These are phyloP conservation scores for Aspergillus pseudotamarii DNA, from an alignment of 2,329 filamentous ascomycete genomes.

Conservation along the genomic window DNA sequence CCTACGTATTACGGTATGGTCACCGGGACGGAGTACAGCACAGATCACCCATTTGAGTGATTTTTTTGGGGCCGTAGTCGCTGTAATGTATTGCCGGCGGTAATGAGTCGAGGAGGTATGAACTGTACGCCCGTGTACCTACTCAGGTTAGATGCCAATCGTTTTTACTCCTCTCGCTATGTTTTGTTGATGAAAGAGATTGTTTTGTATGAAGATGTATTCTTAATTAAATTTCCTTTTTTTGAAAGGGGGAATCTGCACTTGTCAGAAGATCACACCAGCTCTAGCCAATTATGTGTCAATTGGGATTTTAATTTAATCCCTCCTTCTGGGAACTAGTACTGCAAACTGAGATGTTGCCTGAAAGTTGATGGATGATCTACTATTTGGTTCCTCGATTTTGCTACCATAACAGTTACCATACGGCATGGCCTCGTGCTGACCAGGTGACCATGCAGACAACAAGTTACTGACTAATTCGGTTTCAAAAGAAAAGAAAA, in stretches of 20 bases:
- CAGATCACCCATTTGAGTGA: conserved; percentile 19
- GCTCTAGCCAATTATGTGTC: background rate
- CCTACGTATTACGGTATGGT: conserved; percentile 19
- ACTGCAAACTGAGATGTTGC: background rate
- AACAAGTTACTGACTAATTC: background rate
- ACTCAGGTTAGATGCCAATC: background rate
- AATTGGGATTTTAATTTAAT: background rate
- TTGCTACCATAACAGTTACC: background rate
- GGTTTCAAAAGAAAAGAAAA: background rate
- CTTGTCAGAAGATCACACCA: conserved; percentile 1
- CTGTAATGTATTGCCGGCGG: background rate
- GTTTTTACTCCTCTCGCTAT: background rate
- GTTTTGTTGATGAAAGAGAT: background rate
- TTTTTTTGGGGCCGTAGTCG: conserved; percentile 9
- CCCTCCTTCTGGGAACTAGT: background rate
- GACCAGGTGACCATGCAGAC: conserved; percentile 2
- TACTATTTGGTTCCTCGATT: background rate
- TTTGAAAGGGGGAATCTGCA: background rate
- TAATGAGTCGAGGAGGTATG: background rate
- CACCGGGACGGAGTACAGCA: conserved; percentile 16
- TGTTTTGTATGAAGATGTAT: background rate
- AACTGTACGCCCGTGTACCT: background rate
- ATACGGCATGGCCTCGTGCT: conserved; percentile 1
- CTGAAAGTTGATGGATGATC: background rate
- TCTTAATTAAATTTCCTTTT: background rate